Conservation (phyloP, 2,329 filamentous ascomycete genomes). For the Fusarium guadeloupense region DNA sequence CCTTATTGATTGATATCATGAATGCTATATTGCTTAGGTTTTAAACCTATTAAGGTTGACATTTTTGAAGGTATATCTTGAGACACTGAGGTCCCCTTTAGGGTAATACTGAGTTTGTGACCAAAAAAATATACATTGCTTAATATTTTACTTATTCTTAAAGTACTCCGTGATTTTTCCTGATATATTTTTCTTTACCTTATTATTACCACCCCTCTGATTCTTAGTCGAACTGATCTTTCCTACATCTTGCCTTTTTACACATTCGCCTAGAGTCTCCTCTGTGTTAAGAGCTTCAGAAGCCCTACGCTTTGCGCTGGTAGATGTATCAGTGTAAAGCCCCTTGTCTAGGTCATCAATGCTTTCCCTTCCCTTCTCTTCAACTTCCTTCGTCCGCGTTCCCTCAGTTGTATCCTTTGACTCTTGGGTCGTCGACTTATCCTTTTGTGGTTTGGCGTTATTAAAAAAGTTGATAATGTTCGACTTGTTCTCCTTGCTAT, state of each 20-base stretch:
- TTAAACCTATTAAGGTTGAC: too few species aligned
- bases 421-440: constrained; percentile 40
- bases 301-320: constrained; percentile 41
- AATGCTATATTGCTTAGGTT: too few species aligned
- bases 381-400: background rate
- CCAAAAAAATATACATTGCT: too few species aligned
- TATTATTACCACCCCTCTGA: constrained; percentile 64
- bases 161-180: constrained; percentile 89
- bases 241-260: constrained; percentile 13
- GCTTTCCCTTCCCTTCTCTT: background rate
- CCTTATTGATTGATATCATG: too few species aligned
- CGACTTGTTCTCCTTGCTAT: constrained; percentile 86
- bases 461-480: constrained; percentile 96
- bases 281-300: constrained; percentile 16
- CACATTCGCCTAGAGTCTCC: constrained; percentile 41
- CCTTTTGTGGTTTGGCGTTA: constrained; percentile 56
- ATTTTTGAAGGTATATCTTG: too few species aligned
- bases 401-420: background rate
- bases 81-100: too few species aligned
- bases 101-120: too few species aligned
- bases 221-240: constrained; percentile 57
- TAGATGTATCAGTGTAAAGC: background rate
- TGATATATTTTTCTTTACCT: constrained; percentile 65
- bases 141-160: constrained; percentile 20
- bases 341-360: background rate